A percentile compares a stretch with the other conserved stretches of the same genome.
phyloP scores from a whole-genome alignment of 345 rosid species.

The Moricandia moricandioides region DNA sequence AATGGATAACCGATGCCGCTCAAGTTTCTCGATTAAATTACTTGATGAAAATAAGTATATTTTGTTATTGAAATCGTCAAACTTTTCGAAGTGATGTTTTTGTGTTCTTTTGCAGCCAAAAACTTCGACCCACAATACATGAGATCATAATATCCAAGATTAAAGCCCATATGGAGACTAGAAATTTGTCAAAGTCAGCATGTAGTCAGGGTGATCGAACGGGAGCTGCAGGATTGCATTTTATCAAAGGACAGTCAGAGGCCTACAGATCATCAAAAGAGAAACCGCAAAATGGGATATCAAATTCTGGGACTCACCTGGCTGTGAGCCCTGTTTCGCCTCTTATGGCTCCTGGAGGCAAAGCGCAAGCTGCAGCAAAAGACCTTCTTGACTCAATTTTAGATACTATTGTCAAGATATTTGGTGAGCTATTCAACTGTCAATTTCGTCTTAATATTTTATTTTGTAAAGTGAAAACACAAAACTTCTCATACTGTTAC shows the following conservation, averaged over 20 bases:
- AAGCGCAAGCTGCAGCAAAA: constrained; percentile 84
- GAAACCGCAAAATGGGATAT: constrained; percentile 78
- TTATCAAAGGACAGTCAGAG: constrained; percentile 64
- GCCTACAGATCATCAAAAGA: constrained; percentile 64
- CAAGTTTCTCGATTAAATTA: constrained; percentile 10
- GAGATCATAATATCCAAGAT: constrained; percentile 88
- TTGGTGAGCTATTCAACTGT: constrained; percentile 56
- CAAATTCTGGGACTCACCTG: constrained; percentile 57
- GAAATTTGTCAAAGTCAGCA: constrained; percentile 60
- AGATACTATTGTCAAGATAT: constrained; percentile 72
- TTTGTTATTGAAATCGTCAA: not conserved
- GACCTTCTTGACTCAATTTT: constrained; percentile 92
- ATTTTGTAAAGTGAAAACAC: constrained; percentile 17
- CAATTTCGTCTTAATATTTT: constrained; percentile 13
- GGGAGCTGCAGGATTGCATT: constrained; percentile 46
- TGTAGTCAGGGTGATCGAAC: constrained; percentile 50
- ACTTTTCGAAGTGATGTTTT: constrained; percentile 16
- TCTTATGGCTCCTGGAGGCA: constrained; percentile 94
- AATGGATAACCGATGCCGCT: constrained; percentile 6
- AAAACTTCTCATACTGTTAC: constrained; percentile 11
- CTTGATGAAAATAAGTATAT: not conserved
- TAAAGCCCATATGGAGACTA: constrained; percentile 62
- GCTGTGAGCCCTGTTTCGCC: constrained; percentile 97
- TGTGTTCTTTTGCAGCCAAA: constrained; percentile 65
- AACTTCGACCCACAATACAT: constrained; percentile 90